Evolutionary conservation across 1,284 basidiomycete species (phyloP), one percentile per base, ranked within the genome.

Genomic region (Boletus mariae): DNA sequence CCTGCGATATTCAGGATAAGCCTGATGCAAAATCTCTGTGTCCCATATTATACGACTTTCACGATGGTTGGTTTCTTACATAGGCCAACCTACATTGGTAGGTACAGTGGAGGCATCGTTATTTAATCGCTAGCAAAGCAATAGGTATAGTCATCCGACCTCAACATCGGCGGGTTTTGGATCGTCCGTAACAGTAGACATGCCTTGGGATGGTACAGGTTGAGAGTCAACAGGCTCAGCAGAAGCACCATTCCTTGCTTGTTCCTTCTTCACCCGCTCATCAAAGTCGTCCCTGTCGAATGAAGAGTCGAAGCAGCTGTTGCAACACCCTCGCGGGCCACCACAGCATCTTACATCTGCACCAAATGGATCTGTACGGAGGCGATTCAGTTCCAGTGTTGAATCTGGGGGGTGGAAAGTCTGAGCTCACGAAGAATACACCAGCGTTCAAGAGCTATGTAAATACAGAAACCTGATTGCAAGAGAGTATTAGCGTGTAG

Each of bases 241-340:
- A 28, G 43, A 34, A 42, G 52, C 45, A 10, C 44, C 47, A 17
- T 56, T 53, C 40, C 53, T 62, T 43, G 57, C 57, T 47, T 53
- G 64, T 17, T 62, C 57, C 49, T 49, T 58, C 43, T 55, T 68
- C 54, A 68, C 13, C 31, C 55, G 65, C 41, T 70, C 68, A 32
- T 71, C 68, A 47, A 70, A 63, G 49, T 59, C 55, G 40, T 71
- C 66, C 11, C 59, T 28, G 49, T 71, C 41, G 51, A 71, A 71
- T 26, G 64, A 63, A 12, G 59, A 57, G 20, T 66, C 56, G 15
- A 49, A 68, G 38, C 69, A 71, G 42, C 61, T 57, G 17, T 59
- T 56, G 38, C 68, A 68, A 37, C 64, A 70, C 10, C 66, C 68
- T 51, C 54, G 54, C 26, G 56, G 53, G 11, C 67, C 69, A 49